Evolutionary conservation across 1,284 basidiomycete genomes (phyloP), one percentile per base, ranked within the genome.

Genomic region (Cryptococcus floricola): DNA sequence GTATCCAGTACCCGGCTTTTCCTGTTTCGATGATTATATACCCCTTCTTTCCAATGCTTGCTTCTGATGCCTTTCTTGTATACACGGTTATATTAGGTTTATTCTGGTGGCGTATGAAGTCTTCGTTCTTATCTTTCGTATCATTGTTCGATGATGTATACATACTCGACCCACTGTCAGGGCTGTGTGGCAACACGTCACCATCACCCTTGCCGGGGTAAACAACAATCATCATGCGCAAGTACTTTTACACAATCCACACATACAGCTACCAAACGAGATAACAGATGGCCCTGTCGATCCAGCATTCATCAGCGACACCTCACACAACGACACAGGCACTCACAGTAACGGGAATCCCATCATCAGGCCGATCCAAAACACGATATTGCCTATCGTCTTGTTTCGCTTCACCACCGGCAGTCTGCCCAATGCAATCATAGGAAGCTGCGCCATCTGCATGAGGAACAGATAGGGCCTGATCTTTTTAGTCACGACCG

Each of bases 331-430:
- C n/a, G 16, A 44, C 42, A n/a, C 16, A 18, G 16, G 12, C 31
- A 95, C 91, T 72, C 89, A 96, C 48, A 98, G 82, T 59, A 97
- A 74, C 0, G 94, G 95, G 81, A 98, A 93, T 3, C 95, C 95
- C 3, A 86, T 68, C 85, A 81, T 77, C 18, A 84, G 69, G 1
- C 92, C 93, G 19, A 92, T 64, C 95, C 95, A 98, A 75, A 98
- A 98, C 41, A 95, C 85, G 59, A 94, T 76, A 68, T 82, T 81
- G 14, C 80, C 81, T 3, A 92, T 71, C 5, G 87, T 81, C 67
- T 85, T 88, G 77, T 93, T 92, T 59, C 83, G 80, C 73, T 85
- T 87, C 66, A 96, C 85, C 13, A 81, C 78, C 1, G 89, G 87
- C 6, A 88, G 78, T 13, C 90, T 84, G 25, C 89, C 87, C 41